These are phyloP conservation scores for Combretum micranthum DNA, from an alignment of 345 rosid genomes.

Conservation along the genomic window DNA sequence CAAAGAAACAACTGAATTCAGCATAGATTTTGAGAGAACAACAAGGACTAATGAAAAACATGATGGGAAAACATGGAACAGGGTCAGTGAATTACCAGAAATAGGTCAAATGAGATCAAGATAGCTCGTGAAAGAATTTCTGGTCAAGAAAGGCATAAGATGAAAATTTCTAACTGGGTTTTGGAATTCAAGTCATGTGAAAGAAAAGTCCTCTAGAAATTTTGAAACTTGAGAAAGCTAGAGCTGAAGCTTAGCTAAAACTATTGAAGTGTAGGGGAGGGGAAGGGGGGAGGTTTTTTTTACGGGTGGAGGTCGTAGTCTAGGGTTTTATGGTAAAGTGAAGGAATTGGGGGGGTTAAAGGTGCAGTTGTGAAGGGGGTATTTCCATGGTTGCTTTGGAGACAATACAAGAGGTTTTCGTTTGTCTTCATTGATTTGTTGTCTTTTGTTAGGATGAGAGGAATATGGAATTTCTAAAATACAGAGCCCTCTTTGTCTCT, in stretches of 20 bases:
- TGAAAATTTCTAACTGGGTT: slow-evolving; percentile 23
- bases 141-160: slow-evolving; percentile 13
- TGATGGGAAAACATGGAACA: background rate
- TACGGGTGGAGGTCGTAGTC: background rate
- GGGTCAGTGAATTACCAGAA: slow-evolving; percentile 29
- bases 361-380: slow-evolving; percentile 24
- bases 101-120: slow-evolving; percentile 10
- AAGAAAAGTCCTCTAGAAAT: slow-evolving; percentile 15
- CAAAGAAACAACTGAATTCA: too few relatives aligned
- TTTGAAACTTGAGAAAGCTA: slow-evolving; percentile 10
- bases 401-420: slow-evolving; percentile 39
- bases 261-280: slow-evolving; percentile 14
- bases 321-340: slow-evolving; percentile 32
- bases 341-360: slow-evolving; percentile 24
- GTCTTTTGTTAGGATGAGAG: slow-evolving; percentile 36
- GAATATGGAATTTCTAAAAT: slow-evolving; percentile 65
- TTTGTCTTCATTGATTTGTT: slow-evolving; percentile 54
- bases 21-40: too few relatives aligned
- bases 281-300: slow-evolving; percentile 8
- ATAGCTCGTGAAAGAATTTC: slow-evolving; percentile 11
- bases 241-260: slow-evolving; percentile 8
- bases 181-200: slow-evolving; percentile 16
- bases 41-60: background rate
- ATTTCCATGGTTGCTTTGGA: slow-evolving; percentile 38
- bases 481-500: slow-evolving; percentile 21